Evolutionary conservation across 2,329 filamentous ascomycete species (phyloP).

Genomic region (Botryotinia convoluta): DNA sequence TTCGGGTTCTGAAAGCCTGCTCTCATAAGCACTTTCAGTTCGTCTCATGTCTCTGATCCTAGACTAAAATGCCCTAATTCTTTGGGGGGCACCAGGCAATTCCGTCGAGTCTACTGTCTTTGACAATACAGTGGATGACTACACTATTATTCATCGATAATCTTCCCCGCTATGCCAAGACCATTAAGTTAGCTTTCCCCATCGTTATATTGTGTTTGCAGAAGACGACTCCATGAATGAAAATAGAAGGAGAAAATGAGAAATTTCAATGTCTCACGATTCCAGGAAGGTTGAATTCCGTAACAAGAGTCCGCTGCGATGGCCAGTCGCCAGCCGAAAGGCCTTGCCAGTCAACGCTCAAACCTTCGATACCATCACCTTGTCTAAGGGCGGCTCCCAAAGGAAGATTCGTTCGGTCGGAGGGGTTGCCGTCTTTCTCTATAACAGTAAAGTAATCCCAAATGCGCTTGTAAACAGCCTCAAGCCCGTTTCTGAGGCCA

Average conservation of each 20-base stretch:
- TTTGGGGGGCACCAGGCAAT: not conserved
- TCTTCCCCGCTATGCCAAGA: not conserved
- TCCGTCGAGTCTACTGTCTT: not conserved
- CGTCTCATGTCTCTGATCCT: not conserved
- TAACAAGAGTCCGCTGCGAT: not conserved
- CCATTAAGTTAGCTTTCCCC: not conserved
- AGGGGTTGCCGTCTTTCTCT: not conserved
- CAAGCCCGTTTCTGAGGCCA: not conserved
- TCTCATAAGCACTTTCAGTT: not conserved
- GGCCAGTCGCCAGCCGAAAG: not conserved
- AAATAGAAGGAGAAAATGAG: not conserved
- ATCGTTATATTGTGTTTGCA: not conserved
- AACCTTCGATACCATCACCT: conserved; percentile 3
- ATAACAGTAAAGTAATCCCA: not conserved
- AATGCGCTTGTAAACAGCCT: not conserved
- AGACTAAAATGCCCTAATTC: not conserved
- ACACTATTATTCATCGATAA: not conserved
- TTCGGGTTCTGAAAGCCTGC: not conserved
- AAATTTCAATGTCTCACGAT: not conserved
- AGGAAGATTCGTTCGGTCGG: not conserved
- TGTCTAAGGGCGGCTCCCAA: not conserved
- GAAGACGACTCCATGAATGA: not conserved
- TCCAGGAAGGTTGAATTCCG: not conserved
- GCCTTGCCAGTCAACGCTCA: conserved; percentile 5
- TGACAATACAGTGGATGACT: not conserved